Evolutionary conservation across 495 filamentous ascomycete species (phyloP), one percentile per base, ranked within the genome.

Genomic region (Neurospora intermedia): DNA sequence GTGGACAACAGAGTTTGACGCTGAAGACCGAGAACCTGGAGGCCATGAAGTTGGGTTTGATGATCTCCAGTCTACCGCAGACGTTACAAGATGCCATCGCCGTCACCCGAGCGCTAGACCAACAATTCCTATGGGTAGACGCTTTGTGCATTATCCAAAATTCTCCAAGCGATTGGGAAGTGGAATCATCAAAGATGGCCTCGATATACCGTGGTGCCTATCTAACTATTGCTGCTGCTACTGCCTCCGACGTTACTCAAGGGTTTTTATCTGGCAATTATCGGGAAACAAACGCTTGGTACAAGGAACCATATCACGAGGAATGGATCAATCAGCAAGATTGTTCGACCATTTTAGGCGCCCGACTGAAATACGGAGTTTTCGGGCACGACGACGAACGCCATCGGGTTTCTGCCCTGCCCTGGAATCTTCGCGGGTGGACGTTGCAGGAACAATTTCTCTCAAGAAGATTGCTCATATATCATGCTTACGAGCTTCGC

Each of bases 101-200:
- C 35, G 31, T 70, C 4, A 69, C 72, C 27, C 38, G 72, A 27
- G 3, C 8, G 35, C 41, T 73, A 7, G 39, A 41, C 8, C 40
- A 69, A 43, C 72, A 38, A 0, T 73, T 39, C 35, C 31, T 73
- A 40, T 73, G 72, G 72, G 39, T 73, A 4, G 72, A 73, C 18
- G 59, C 59, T 13, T 40, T 73, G 7, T 73, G 72, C 62, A 73
- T 73, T 62, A 73, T 73, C 42, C 72, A 73, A 69, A 16, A 73
- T 15, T 69, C 54, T 16, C 54, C 54, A 62, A 35, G 13, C 9
- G 71, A 75, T 42, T 73, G 73, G 73, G 43, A 73, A 69, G n/a
- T 69, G 6, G 73, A 75, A 46, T 73, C 73, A 3, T 71, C 71
- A 0, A 35, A 18, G 27, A 73, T 75, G 73, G 71, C 73, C 27